Base-by-base conservation (phyloP, 495 filamentous ascomycete species). In the Penicillium angulare region DNA sequence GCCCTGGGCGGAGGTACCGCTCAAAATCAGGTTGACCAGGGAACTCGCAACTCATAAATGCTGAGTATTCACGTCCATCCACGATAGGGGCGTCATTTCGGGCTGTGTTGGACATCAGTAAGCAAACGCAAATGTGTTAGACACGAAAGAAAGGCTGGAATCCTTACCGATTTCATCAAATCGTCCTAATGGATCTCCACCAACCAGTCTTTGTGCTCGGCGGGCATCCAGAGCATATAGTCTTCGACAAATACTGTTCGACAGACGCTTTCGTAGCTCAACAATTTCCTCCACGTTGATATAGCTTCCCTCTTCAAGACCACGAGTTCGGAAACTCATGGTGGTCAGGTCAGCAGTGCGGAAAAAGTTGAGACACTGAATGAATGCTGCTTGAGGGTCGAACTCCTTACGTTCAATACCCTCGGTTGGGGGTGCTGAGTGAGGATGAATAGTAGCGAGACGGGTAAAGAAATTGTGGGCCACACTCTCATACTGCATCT, bases 401-500 rank as follows among this genome's bases (percentile, higher is more conserved):
- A 74, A 75, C 24, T 76, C 69, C 44, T 69, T 74, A 44, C 66
- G 69, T 40, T 75, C 72, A 10, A 61, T 65, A 12, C 66, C 68
- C 31, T 73, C 72, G 41, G 66, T 62, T 0, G 71, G 70, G 2
- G 72, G 69, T 18, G 67, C 67, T 16, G 69, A 65, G 43, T 74
- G 68, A 42, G 79, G 79, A 50, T 81, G 79, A 9, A 84, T 71
- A 0, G 75, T 78, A n/a, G 79, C 77, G 33, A 85, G 67, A 13
- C 80, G 75, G 0, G 81, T 82, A 55, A 77, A 78, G 10, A 84
- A 62, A 23, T 77, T 77, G 54, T 85, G 81, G 12, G 79, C 72
- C 39, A 85, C 64, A 17, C 77, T 79, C 53, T 84, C 80, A 51
- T 76, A 76, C 56, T 85, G 82, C 22, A 84, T 61, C 35, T 85